These are phyloP conservation scores for Globisporangium solare DNA, from an alignment of 352 stramenopile species.

Conservation along the genomic window DNA sequence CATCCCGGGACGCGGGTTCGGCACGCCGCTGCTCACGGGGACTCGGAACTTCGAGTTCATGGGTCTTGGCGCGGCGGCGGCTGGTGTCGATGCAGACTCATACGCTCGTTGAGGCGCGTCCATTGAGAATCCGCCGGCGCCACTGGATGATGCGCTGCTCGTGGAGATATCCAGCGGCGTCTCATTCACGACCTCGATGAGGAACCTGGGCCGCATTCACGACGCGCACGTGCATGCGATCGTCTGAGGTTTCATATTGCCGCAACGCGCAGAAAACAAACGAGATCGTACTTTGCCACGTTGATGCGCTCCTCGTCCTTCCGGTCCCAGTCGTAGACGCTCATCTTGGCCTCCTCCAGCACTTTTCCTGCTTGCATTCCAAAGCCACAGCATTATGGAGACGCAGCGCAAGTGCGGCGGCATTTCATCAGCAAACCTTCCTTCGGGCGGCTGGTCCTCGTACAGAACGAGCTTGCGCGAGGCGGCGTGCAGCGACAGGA, in stretches of 20 bases:
- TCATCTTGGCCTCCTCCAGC: conserved; percentile 56
- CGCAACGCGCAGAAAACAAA: too few species aligned
- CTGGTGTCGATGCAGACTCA: background rate
- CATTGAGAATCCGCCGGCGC: background rate
- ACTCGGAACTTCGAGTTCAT: conserved; percentile 30
- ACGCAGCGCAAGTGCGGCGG: background rate
- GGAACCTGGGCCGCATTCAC: too few species aligned
- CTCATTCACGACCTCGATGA: conserved; percentile 69
- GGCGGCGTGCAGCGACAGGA: conserved; percentile 45
- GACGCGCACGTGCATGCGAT: too few species aligned
- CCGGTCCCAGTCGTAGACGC: conserved; percentile 42
- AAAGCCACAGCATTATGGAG: too few species aligned
- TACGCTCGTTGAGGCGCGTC: background rate
- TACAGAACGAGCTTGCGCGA: conserved; percentile 57
- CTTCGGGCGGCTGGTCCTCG: conserved; percentile 38
- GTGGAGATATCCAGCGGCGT: conserved; percentile 28
- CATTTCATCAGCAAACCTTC: conserved; percentile 30
- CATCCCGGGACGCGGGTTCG: conserved; percentile 14
- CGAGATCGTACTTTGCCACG: conserved; percentile 36
- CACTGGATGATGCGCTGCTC: conserved; percentile 5
- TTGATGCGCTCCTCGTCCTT: conserved; percentile 61
- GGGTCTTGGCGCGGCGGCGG: background rate
- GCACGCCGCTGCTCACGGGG: conserved; percentile 12
- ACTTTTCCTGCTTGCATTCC: conserved; percentile 31
- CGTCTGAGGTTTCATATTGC: too few species aligned